Conservation (phyloP, 768 basidiomycete species). For the Imleria badia region DNA sequence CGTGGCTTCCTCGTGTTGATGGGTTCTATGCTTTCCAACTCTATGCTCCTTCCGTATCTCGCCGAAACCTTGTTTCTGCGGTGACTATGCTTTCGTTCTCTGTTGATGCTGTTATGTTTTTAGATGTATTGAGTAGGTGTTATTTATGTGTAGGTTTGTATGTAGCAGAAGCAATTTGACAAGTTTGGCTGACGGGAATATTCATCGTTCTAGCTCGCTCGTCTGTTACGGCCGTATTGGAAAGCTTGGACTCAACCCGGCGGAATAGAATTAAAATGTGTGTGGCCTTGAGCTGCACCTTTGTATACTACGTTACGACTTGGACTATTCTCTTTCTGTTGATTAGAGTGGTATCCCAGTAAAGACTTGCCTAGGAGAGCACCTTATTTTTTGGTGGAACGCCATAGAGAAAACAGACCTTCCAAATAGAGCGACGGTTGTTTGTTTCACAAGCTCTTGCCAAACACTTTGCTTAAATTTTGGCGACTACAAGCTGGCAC, state of each 20-base stretch:
- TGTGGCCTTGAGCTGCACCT: no score
- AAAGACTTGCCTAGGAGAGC: neutral
- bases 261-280: no score
- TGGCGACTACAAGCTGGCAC: constrained; percentile 3
- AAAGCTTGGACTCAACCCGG: no score
- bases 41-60: neutral
- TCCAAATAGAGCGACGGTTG: constrained; percentile 21
- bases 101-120: constrained; percentile 4
- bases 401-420: neutral
- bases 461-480: constrained; percentile 34
- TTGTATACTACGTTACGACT: no score
- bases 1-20: neutral
- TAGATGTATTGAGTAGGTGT: neutral
- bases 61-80: no score
- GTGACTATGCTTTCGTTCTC: constrained; percentile 12
- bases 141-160: constrained; percentile 6
- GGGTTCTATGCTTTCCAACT: neutral
- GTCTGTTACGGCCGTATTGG: no score
- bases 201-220: no score
- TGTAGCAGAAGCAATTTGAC: neutral
- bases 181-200: no score
- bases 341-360: no score
- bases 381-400: no score
- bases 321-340: no score
- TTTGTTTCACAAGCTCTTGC: constrained; percentile 33